Conservation (phyloP, 371 early-diverging fungal species). For the Caulochytrium protostelioides region DNA sequence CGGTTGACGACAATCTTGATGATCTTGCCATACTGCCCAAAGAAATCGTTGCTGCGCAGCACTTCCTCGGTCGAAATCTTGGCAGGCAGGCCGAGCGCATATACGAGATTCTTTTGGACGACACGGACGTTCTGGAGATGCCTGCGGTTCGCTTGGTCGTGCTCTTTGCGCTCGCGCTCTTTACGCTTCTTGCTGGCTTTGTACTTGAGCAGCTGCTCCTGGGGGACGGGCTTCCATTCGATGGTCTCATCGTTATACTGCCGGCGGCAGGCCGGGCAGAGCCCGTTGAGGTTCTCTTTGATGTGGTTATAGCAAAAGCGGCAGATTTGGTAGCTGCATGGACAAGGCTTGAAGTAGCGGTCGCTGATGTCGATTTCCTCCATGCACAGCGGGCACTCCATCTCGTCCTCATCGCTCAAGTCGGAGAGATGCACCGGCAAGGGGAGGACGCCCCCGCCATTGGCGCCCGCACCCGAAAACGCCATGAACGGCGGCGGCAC, state of each 20-base stretch:
- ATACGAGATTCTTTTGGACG: constrained; percentile 83
- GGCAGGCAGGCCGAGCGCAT: constrained; percentile 73
- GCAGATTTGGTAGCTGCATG: constrained; percentile 97
- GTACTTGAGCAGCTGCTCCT: constrained; percentile 44
- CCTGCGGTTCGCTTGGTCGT: constrained; percentile 38
- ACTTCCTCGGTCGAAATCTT: constrained; percentile 74
- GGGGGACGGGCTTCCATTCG: constrained; percentile 66
- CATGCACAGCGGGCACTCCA: constrained; percentile 90
- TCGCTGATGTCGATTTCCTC: constrained; percentile 90
- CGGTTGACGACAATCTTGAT: constrained; percentile 66
- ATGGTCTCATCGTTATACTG: constrained; percentile 55
- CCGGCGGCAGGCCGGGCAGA: constrained; percentile 74
- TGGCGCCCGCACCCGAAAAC: no score
- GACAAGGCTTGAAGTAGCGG: constrained; percentile 83
- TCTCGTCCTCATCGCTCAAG: constrained; percentile 54
- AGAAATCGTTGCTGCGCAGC: constrained; percentile 62
- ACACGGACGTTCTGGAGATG: constrained; percentile 80
- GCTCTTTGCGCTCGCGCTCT: constrained; percentile 66
- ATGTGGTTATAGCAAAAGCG: constrained; percentile 97
- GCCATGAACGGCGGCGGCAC: no score
- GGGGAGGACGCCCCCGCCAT: no score
- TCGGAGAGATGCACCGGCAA: no score
- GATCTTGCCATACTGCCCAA: constrained; percentile 93
- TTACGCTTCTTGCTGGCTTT: constrained; percentile 71
- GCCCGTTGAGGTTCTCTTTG: constrained; percentile 68